Evolutionary conservation across 1,284 basidiomycete species (phyloP).

Genomic region (Apiotrichum veenhuisii): DNA sequence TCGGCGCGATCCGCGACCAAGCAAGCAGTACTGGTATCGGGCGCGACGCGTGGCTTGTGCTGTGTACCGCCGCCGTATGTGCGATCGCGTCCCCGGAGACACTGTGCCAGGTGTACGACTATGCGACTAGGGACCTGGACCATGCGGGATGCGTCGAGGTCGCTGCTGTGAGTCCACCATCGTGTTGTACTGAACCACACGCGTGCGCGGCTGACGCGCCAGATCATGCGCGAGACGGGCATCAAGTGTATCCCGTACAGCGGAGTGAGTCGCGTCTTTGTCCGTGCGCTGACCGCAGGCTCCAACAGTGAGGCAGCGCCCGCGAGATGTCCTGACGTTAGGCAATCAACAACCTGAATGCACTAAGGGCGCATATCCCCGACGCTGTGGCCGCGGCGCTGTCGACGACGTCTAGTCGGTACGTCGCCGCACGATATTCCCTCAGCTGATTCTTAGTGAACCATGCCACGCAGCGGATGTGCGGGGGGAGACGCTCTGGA

Average conservation of each 20-base stretch:
- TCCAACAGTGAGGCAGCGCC: not conserved
- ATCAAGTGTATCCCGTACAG: not conserved
- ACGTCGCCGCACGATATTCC: not conserved
- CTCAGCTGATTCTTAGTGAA: not conserved
- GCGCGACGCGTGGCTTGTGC: not conserved
- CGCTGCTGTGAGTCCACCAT: not conserved
- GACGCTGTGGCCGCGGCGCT: not conserved
- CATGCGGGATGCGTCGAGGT: not conserved
- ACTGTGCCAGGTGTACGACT: slow-evolving; percentile 1
- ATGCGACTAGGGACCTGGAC: not conserved
- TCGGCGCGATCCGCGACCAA: not conserved
- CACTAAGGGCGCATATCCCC: not conserved
- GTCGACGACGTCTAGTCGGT: not conserved
- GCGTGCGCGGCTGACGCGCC: not conserved
- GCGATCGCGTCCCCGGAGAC: not conserved
- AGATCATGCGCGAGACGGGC: not conserved
- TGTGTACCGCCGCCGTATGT: not conserved
- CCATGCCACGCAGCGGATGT: not conserved
- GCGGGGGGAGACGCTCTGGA: not conserved
- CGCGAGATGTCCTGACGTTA: not conserved
- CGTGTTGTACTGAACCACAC: not conserved
- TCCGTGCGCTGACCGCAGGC: not conserved
- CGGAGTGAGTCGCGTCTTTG: not conserved
- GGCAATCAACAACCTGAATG: slow-evolving; percentile 3
- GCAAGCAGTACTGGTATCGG: not conserved